Percentiles rank a stretch among this genome's conserved stretches.
phyloP scores from a whole-genome alignment of 495 filamentous ascomycete species.

The Neurospora sp. region DNA sequence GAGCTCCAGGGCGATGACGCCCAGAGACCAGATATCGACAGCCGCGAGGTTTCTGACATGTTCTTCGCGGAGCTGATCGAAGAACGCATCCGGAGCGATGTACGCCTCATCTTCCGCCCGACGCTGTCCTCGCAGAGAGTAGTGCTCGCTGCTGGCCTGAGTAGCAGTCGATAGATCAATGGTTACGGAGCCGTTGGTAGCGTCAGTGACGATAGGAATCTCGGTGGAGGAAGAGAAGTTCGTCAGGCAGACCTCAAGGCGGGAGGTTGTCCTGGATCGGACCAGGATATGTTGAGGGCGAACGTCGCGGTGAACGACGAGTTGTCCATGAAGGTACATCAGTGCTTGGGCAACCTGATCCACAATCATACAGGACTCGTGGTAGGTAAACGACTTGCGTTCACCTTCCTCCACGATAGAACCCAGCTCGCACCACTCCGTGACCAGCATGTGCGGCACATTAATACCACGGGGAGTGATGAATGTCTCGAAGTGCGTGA shows the following conservation, averaged over 20 bases:
- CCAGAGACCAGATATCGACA: not conserved
- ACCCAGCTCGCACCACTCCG: not conserved
- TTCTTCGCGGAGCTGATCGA: not conserved
- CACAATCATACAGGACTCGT: not conserved
- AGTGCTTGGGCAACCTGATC: not conserved
- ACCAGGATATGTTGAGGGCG: not conserved
- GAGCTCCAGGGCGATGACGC: not conserved
- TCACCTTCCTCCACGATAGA: not conserved
- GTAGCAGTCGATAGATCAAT: not conserved
- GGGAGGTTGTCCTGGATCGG: not conserved
- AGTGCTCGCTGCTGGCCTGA: not conserved
- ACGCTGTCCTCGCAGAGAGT: not conserved
- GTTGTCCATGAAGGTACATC: not conserved
- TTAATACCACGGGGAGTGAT: not conserved
- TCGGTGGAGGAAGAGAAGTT: not conserved
- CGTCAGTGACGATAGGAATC: not conserved
- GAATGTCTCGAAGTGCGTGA: not conserved
- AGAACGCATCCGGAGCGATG: not conserved
- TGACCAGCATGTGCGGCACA: not conserved
- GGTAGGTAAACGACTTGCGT: not conserved
- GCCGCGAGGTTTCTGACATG: not conserved
- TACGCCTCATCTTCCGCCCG: not conserved
- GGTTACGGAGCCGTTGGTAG: not conserved
- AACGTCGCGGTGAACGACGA: not conserved
- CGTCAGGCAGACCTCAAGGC: not conserved